A percentile compares a stretch with the other conserved stretches of the same genome.
phyloP scores from a whole-genome alignment of 345 rosid genomes.

The Gynandropsis gynandra region DNA sequence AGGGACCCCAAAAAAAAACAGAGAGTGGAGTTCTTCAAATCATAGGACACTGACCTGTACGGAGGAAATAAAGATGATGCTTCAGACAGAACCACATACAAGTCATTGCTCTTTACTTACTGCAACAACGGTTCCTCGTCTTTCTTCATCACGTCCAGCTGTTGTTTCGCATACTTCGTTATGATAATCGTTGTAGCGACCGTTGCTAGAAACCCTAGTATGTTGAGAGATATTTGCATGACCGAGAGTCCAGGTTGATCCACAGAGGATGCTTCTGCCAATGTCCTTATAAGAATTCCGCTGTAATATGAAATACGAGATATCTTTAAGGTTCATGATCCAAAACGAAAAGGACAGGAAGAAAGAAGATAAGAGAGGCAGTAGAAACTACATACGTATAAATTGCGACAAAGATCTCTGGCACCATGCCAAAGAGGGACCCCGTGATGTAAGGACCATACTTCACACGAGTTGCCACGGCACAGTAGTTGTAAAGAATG shows the following conservation, averaged over 20 bases:
- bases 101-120: slow-evolving; percentile 11
- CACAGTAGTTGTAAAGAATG: slow-evolving; percentile 78
- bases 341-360: no score
- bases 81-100: no score
- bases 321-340: no score
- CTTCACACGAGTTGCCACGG: slow-evolving; percentile 80
- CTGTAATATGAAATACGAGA: no score
- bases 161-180: slow-evolving; percentile 71
- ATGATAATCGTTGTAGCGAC: slow-evolving; percentile 58
- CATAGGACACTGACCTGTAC: no score
- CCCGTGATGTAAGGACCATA: slow-evolving; percentile 84
- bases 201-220: slow-evolving; percentile 60
- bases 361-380: no score
- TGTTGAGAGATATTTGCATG: slow-evolving; percentile 64
- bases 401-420: slow-evolving; percentile 72
- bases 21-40: no score
- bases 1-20: no score
- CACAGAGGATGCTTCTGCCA: slow-evolving; percentile 26
- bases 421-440: slow-evolving; percentile 79
- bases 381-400: slow-evolving; percentile 62
- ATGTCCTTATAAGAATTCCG: slow-evolving; percentile 26
- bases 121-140: slow-evolving; percentile 53
- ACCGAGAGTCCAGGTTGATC: slow-evolving; percentile 28
- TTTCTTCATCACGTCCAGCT: slow-evolving; percentile 55
- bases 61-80: no score